Percentiles rank a stretch among this genome's conserved stretches.
These are phyloP conservation scores for Coprinopsis strossmayeri DNA, from an alignment of 768 basidiomycete genomes.

Conservation along the genomic window DNA sequence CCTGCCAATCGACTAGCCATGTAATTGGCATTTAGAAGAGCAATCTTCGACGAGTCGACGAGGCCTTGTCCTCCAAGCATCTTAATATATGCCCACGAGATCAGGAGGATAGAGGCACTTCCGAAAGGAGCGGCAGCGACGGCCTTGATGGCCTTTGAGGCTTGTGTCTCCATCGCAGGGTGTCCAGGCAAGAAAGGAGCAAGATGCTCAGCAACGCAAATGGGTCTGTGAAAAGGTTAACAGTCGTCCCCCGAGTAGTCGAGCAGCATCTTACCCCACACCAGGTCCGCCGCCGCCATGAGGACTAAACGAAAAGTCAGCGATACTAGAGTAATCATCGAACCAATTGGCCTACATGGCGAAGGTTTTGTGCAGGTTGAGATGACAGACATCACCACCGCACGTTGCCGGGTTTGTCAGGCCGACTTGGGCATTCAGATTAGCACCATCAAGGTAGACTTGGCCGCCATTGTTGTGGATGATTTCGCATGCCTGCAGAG, in stretches of 20 bases:
- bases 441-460: slow-evolving; percentile 96
- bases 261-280: slow-evolving; percentile 55
- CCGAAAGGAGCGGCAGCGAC: slow-evolving; percentile 92
- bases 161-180: slow-evolving; percentile 61
- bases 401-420: slow-evolving; percentile 90
- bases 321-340: background rate
- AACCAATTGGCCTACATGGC: slow-evolving; percentile 58
- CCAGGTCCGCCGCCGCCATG: slow-evolving; percentile 98
- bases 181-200: slow-evolving; percentile 93
- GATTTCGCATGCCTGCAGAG: no score
- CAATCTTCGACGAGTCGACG: slow-evolving; percentile 75
- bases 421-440: slow-evolving; percentile 91
- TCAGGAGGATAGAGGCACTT: slow-evolving; percentile 89
- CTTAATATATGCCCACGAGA: slow-evolving; percentile 99
- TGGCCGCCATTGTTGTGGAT: slow-evolving; percentile 95
- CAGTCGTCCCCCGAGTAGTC: no score
- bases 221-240: slow-evolving; percentile 75
- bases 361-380: slow-evolving; percentile 98
- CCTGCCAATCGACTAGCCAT: slow-evolving; percentile 84
- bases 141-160: slow-evolving; percentile 72
- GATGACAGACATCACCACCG: slow-evolving; percentile 96
- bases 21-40: slow-evolving; percentile 94
- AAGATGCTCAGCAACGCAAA: slow-evolving; percentile 91
- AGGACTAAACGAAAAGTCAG: slow-evolving; percentile 43
- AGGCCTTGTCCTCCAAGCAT: slow-evolving; percentile 97